Conservation (phyloP, 305 asterid species). For the Fraxinus xanthoxyloides region DNA sequence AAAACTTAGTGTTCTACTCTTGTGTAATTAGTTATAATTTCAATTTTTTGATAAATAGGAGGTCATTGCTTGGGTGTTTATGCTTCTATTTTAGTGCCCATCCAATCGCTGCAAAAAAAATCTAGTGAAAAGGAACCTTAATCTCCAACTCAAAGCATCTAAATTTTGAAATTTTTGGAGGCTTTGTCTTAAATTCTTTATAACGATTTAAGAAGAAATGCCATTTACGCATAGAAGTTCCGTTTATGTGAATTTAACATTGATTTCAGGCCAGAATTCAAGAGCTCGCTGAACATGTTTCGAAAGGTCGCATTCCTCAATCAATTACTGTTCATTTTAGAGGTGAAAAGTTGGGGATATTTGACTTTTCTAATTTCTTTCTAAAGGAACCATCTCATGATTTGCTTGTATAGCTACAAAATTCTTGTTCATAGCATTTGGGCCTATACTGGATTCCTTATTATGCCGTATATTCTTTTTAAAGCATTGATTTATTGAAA, state of each 20-base stretch:
- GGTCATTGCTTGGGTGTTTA: constrained; percentile 78
- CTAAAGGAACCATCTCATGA: background rate
- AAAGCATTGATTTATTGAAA: background rate
- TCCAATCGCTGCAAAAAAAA: constrained; percentile 60
- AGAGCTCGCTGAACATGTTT: constrained; percentile 90
- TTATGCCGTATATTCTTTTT: background rate
- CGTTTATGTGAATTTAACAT: constrained; percentile 11
- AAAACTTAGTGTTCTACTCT: constrained; percentile 19
- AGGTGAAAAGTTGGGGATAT: constrained; percentile 58
- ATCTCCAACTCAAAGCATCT: constrained; percentile 84
- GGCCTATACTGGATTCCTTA: background rate
- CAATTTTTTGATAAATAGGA: constrained; percentile 46
- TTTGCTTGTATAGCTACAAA: background rate
- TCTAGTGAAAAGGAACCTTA: constrained; percentile 62
- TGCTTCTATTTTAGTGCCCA: constrained; percentile 92
- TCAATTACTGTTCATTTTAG: constrained; percentile 82
- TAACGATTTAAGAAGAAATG: constrained; percentile 2
- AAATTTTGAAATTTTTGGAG: constrained; percentile 89
- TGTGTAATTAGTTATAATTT: background rate
- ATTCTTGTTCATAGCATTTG: background rate
- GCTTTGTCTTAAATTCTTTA: constrained; percentile 26
- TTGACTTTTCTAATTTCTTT: constrained; percentile 10
- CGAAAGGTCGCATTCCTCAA: constrained; percentile 93
- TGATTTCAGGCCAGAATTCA: constrained; percentile 82
- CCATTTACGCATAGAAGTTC: background rate